Percentiles rank a stretch among this genome's conserved stretches.
Evolutionary conservation across 73 alveolate species (phyloP).

Genomic region (Stentor coeruleus): DNA sequence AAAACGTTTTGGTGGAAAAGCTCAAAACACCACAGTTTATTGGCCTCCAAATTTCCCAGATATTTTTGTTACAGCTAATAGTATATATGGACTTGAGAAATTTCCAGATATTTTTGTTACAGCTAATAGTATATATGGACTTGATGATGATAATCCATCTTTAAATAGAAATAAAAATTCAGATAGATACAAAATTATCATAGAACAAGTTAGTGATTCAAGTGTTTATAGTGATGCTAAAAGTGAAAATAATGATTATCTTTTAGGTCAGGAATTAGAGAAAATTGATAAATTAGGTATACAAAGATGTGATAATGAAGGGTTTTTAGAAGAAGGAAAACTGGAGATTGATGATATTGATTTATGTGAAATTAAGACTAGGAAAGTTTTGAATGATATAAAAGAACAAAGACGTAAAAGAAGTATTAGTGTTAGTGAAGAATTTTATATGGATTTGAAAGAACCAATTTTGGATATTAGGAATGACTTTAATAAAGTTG

Average conservation of each 20-base stretch:
- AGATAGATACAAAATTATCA: neutral
- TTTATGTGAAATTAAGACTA: neutral
- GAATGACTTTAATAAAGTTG: too few relatives aligned
- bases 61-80: too few relatives aligned
- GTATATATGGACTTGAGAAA: neutral
- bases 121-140: neutral
- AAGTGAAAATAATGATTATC: neutral
- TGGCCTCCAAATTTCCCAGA: slow-evolving; percentile 29
- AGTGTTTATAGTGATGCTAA: neutral
- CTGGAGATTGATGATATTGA: neutral
- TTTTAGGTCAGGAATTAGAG: too few relatives aligned
- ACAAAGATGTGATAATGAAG: neutral
- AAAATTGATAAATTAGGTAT: neutral
- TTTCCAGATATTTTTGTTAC: too few relatives aligned
- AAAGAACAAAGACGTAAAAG: neutral
- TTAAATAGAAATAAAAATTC: too few relatives aligned
- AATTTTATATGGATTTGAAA: neutral
- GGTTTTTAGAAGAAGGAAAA: neutral
- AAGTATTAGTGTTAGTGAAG: neutral
- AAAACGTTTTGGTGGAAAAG: slow-evolving; percentile 27
- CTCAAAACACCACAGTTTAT: neutral
- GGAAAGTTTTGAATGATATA: neutral
- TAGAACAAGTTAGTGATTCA: neutral
- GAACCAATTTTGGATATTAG: neutral
- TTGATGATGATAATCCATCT: too few relatives aligned